Evolutionary conservation across 768 basidiomycete genomes (phyloP).

Genomic region (Podaxis sp.): DNA sequence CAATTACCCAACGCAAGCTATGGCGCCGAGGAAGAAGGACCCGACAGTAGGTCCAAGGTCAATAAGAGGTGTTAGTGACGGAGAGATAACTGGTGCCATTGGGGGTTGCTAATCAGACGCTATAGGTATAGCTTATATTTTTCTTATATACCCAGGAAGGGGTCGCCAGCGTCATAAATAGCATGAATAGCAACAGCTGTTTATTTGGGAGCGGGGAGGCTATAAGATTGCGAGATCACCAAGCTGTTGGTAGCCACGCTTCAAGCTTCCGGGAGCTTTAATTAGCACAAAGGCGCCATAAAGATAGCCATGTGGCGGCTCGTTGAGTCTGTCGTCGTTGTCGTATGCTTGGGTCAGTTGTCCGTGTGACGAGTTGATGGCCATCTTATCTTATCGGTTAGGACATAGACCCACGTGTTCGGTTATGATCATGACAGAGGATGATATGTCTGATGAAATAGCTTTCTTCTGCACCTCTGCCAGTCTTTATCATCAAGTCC

Average conservation of each 20-base stretch:
- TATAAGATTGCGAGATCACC: background rate
- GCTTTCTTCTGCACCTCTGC: background rate
- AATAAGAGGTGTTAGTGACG: background rate
- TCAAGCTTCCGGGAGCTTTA: background rate
- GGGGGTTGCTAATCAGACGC: background rate
- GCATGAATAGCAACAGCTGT: background rate
- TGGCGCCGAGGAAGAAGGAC: slow-evolving; percentile 5
- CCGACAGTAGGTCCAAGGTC: slow-evolving; percentile 5
- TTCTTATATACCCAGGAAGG: background rate
- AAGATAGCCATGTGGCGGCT: background rate
- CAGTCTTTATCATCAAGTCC: background rate
- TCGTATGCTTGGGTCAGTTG: too few relatives aligned
- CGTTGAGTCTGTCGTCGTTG: background rate
- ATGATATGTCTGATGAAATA: background rate
- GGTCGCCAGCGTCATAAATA: background rate
- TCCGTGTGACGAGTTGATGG: too few relatives aligned
- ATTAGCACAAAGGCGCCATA: background rate
- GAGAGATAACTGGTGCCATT: background rate
- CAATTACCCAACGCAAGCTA: slow-evolving; percentile 2
- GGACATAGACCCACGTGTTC: background rate
- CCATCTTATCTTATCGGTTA: background rate
- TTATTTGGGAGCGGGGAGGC: background rate
- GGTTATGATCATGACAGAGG: background rate
- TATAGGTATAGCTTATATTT: background rate
- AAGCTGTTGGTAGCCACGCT: background rate